phyloP scores from a whole-genome alignment of 23 red algal species.

The Gracilaria caudata region DNA sequence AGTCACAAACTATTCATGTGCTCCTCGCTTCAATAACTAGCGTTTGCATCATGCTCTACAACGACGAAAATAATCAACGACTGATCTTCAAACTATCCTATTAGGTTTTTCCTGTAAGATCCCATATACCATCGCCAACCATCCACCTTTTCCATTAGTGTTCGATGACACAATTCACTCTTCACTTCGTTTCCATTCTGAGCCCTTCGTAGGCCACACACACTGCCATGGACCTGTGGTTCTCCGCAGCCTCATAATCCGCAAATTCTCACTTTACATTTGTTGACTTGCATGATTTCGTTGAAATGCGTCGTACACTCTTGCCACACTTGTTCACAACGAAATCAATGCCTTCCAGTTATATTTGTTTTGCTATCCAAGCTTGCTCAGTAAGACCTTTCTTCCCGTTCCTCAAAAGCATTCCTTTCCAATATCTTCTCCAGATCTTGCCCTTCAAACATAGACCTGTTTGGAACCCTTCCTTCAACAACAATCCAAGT shows the following conservation, averaged over 20 bases:
- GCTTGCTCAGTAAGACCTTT: not conserved
- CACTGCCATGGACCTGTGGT: not conserved
- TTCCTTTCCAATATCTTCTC: not conserved
- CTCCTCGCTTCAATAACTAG: constrained; percentile 26
- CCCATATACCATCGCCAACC: not conserved
- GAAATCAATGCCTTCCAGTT: not conserved
- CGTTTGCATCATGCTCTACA: constrained; percentile 25
- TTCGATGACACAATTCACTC: not conserved
- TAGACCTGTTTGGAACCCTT: not conserved
- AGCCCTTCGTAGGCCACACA: not conserved
- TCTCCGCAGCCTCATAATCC: not conserved
- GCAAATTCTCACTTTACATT: not conserved
- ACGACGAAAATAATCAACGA: not conserved
- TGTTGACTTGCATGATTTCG: not conserved
- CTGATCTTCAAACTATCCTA: constrained; percentile 15
- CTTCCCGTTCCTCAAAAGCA: not conserved
- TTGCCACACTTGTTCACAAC: not conserved
- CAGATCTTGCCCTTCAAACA: not conserved
- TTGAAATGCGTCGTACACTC: too few relatives aligned
- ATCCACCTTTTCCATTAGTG: not conserved
- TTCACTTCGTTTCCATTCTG: not conserved
- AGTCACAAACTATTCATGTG: not conserved
- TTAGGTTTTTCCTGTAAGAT: not conserved
- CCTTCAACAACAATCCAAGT: not conserved
- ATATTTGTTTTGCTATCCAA: not conserved